A percentile compares a stretch with the other conserved stretches of the same genome.
Conservation (phyloP, 2,329 filamentous ascomycete genomes). For the Pseudogymnoascus sp. region DNA sequence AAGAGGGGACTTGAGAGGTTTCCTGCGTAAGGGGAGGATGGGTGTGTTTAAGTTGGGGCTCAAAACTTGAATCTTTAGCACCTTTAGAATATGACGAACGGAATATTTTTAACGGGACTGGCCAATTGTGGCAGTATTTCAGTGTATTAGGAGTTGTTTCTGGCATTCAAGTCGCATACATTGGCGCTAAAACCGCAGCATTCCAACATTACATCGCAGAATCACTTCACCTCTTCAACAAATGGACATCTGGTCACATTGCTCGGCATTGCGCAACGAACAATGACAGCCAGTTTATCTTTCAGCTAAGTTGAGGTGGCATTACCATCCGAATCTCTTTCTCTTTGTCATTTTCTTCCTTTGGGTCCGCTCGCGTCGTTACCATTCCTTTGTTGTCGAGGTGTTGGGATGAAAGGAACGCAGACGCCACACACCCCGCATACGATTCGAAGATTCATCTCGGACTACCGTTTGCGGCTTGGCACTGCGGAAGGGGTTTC, state of each 20-base stretch:
- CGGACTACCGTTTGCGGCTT: background rate
- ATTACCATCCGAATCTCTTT: background rate
- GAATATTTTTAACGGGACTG: background rate
- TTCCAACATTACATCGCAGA: background rate
- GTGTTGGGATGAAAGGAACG: background rate
- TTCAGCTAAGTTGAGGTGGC: background rate
- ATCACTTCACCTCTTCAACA: background rate
- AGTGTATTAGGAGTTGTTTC: background rate
- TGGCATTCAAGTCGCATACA: background rate
- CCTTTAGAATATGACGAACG: background rate
- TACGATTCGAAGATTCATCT: background rate
- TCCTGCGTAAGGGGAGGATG: background rate
- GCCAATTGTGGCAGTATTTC: background rate
- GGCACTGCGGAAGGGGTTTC: background rate
- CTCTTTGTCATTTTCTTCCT: background rate
- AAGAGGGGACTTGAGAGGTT: conserved; percentile 42
- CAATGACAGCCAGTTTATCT: background rate
- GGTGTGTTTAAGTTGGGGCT: background rate
- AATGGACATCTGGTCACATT: background rate
- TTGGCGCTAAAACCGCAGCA: background rate
- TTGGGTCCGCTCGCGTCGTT: background rate
- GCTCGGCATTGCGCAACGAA: background rate
- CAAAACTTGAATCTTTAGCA: background rate
- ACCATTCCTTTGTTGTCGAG: background rate
- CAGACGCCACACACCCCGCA: background rate